Evolutionary conservation across 371 early-diverging fungal genomes (phyloP), one percentile per base, ranked within the genome.

Genomic region (Polyrhizophydium stewartii): DNA sequence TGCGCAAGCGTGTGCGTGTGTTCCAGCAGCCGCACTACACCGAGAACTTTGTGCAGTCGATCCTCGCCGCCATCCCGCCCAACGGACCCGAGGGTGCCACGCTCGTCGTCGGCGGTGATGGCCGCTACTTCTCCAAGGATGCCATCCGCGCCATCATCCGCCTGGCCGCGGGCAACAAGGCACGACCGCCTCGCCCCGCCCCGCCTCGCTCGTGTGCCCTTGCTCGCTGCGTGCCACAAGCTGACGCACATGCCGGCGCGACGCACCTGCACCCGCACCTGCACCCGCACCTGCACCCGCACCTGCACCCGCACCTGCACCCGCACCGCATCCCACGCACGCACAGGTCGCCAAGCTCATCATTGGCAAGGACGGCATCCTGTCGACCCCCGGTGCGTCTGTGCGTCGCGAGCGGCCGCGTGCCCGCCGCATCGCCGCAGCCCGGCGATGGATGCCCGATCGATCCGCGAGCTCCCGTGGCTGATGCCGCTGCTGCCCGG

Each of bases 41-140:
- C 43, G 95, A 94, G 70, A 94, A 92, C 87, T 98, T 98, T 73
- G 81, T 98, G 60, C 76, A 76, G 62, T 61, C 74, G 31, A 79
- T 71, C 43, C 65, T 79, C 33, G 63, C 64, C 0, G 90, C 93
- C 59, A 92, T 96, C 70, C 25, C 22, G 16, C 91, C 94, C 27
- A 78, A 72, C 22, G 91, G 91, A 33, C 83, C 90, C 12, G 74
- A 82, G 35, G 88, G 88, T 28, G 83, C 91, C 13, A 88, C 91
- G 19, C 73, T 98, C 1, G 94, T 98, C 32, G 91, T 98, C 16
- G 98, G 98, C 64, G 98, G 98, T 30, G 98, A 98, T 70, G 98
- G 98, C 25, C 86, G 98, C 53, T 98, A 87, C 82, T 96, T 85
- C 61, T 78, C 85, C 49, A 77, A 88, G 61, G 90, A 93, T 47